Conservation (phyloP, 2,329 filamentous ascomycete genomes). For the Botryotinia convoluta region DNA sequence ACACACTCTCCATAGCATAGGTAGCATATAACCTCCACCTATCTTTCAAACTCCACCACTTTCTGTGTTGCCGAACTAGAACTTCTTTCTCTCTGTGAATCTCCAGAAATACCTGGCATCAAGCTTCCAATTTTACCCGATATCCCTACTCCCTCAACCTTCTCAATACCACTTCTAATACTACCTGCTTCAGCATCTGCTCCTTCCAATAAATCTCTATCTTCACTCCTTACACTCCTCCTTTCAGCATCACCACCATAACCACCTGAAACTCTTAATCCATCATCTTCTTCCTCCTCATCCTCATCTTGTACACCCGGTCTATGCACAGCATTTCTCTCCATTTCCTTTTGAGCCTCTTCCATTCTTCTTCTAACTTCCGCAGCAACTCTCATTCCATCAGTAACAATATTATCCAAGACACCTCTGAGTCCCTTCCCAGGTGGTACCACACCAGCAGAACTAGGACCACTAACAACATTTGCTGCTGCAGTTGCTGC, state of each 20-base stretch:
- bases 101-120: constrained; percentile 19
- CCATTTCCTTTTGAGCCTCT: constrained; percentile 87
- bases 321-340: constrained; percentile 71
- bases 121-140: constrained; percentile 18
- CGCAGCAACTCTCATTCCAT: constrained; percentile 92
- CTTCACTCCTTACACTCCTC: constrained; percentile 62
- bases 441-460: constrained; percentile 40
- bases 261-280: constrained; percentile 43
- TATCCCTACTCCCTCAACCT: constrained; percentile 25
- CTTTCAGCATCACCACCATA: constrained; percentile 60
- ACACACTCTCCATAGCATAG: neutral
- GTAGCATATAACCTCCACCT: constrained; percentile 3
- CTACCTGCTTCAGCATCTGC: constrained; percentile 66
- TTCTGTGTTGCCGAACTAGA: constrained; percentile 40
- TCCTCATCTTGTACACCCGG: constrained; percentile 68
- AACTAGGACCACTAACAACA: constrained; percentile 31
- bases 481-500: constrained; percentile 43
- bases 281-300: constrained; percentile 62
- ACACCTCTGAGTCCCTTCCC: constrained; percentile 84
- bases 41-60: constrained; percentile 48
- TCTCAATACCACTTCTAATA: constrained; percentile 35
- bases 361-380: constrained; percentile 93
- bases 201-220: constrained; percentile 70
- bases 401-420: constrained; percentile 94
- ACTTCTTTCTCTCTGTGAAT: constrained; percentile 31